Evolutionary conservation across 495 filamentous ascomycete genomes (phyloP).

Genomic region (Hypoxylon fragiforme): DNA sequence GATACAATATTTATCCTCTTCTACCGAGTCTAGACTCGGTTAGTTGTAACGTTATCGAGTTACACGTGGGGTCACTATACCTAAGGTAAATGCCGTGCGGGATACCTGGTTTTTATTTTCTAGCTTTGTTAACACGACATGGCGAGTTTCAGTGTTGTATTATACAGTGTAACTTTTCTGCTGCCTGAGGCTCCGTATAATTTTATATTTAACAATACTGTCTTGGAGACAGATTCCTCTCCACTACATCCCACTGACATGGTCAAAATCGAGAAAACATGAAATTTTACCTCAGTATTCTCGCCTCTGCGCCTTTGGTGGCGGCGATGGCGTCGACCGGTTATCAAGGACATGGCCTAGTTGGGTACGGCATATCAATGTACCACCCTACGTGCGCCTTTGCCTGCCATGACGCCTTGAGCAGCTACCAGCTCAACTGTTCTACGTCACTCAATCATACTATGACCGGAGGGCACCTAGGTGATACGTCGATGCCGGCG

Average conservation of each 20-base stretch:
- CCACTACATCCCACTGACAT: not conserved
- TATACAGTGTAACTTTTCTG: too few species aligned
- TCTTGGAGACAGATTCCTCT: too few species aligned
- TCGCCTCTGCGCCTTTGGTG: not conserved
- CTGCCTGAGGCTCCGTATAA: too few species aligned
- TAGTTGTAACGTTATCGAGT: not conserved
- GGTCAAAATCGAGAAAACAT: too few species aligned
- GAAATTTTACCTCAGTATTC: not conserved
- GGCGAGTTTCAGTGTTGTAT: too few species aligned
- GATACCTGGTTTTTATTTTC: too few species aligned
- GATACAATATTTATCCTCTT: too few species aligned
- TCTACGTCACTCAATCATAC: slow-evolving; percentile 19
- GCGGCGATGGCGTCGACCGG: slow-evolving; percentile 5
- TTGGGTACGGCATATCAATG: slow-evolving; percentile 43
- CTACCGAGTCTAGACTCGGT: not conserved
- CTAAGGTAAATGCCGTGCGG: too few species aligned
- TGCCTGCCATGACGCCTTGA: slow-evolving; percentile 36
- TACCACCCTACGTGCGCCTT: slow-evolving; percentile 42
- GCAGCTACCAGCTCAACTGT: slow-evolving; percentile 34
- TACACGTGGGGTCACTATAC: not conserved
- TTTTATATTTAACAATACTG: too few species aligned
- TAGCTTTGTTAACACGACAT: too few species aligned
- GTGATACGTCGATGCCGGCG: slow-evolving; percentile 9
- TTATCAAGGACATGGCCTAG: slow-evolving; percentile 26
- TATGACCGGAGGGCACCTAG: slow-evolving; percentile 13